These are phyloP conservation scores for Bipolaris bicolor DNA, from an alignment of 2,329 filamentous ascomycete species.

Conservation along the genomic window DNA sequence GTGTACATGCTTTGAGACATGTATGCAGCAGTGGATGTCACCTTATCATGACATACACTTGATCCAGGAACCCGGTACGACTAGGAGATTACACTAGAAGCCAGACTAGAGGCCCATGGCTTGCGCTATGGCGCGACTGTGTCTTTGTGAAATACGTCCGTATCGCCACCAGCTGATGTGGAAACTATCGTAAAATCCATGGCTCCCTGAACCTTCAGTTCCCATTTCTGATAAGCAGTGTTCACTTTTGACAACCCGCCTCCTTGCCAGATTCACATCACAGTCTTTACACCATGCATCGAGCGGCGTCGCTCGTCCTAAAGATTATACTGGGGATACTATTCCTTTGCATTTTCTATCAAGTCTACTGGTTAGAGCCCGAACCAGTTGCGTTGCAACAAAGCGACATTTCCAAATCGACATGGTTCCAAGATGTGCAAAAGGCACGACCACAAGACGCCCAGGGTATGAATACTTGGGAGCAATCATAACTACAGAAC, in stretches of 20 bases:
- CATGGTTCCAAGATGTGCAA: conserved; percentile 13
- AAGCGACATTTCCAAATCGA: background rate
- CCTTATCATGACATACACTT: background rate
- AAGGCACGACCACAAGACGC: conserved; percentile 5
- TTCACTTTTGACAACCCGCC: no score
- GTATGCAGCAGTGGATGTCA: background rate
- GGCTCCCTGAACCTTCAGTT: background rate
- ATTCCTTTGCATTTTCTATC: conserved; percentile 12
- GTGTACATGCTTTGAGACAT: background rate
- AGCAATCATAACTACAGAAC: background rate
- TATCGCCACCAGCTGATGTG: background rate
- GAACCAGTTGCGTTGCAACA: background rate
- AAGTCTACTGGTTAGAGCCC: conserved; percentile 6
- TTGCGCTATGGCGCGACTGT: background rate
- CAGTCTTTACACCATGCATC: background rate
- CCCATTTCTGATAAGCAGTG: no score
- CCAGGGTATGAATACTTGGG: background rate
- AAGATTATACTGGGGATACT: conserved; percentile 12
- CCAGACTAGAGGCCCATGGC: background rate
- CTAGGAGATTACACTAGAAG: background rate
- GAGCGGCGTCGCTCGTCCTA: background rate
- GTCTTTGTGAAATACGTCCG: background rate
- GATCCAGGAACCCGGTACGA: background rate
- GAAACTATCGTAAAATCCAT: background rate
- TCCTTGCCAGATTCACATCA: no score